phyloP scores from a whole-genome alignment of 805 yeast species.

The Saturnispora kantuleensis region DNA sequence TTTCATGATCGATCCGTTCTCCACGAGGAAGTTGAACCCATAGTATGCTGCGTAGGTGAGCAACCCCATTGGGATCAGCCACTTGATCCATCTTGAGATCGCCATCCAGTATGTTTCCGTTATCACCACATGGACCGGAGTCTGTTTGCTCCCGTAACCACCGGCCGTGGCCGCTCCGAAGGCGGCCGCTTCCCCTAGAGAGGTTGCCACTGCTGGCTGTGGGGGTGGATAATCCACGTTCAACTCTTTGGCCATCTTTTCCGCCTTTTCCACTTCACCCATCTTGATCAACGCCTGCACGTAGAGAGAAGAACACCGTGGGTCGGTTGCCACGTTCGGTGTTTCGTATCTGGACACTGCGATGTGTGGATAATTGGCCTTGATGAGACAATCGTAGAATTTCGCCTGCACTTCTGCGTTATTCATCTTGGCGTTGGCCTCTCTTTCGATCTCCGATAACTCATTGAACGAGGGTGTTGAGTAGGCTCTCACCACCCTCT shows the following conservation, averaged over 20 bases:
- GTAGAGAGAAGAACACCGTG: slow-evolving; percentile 71
- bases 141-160: slow-evolving; percentile 51
- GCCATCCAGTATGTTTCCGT: slow-evolving; percentile 75
- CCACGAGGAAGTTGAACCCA: slow-evolving; percentile 70
- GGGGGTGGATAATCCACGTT: slow-evolving; percentile 17
- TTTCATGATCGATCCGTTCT: slow-evolving; percentile 73
- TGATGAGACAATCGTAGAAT: slow-evolving; percentile 66
- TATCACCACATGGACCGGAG: slow-evolving; percentile 90
- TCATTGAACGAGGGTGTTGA: slow-evolving; percentile 21
- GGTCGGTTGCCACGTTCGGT: slow-evolving; percentile 78
- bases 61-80: slow-evolving; percentile 75
- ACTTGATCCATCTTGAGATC: slow-evolving; percentile 77
- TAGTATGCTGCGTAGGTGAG: slow-evolving; percentile 73
- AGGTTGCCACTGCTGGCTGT: slow-evolving; percentile 3
- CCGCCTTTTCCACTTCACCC: slow-evolving; percentile 75
- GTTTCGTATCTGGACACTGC: slow-evolving; percentile 93
- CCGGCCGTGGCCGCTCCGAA: slow-evolving; percentile 5
- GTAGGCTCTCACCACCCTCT: background rate
- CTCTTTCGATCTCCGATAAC: slow-evolving; percentile 62
- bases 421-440: slow-evolving; percentile 68
- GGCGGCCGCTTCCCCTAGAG: slow-evolving; percentile 3
- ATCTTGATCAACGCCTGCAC: slow-evolving; percentile 68
- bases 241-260: slow-evolving; percentile 43
- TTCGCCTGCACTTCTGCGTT: slow-evolving; percentile 72
- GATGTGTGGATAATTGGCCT: slow-evolving; percentile 86